Evolutionary conservation across 805 yeast genomes (phyloP).

Genomic region (Wickerhamiella bombiphila): DNA sequence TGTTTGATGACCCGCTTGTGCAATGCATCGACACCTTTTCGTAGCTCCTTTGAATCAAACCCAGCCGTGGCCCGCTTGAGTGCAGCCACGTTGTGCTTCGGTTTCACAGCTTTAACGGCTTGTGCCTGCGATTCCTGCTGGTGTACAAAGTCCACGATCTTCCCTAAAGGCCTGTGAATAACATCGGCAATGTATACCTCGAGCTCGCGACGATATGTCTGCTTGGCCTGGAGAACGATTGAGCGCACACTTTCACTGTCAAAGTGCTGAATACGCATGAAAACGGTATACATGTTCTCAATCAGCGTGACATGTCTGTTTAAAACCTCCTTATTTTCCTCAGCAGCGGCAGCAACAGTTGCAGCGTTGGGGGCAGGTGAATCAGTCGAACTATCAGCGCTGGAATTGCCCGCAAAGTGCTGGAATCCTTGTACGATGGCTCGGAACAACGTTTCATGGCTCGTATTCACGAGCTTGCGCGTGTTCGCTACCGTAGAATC

Average conservation of each 20-base stretch:
- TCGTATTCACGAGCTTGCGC: constrained; percentile 10
- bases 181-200: constrained; percentile 33
- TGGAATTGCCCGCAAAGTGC: constrained; percentile 1
- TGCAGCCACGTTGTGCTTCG: constrained; percentile 28
- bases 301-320: constrained; percentile 34
- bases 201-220: constrained; percentile 23
- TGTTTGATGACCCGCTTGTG: constrained; percentile 44
- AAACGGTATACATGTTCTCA: constrained; percentile 39
- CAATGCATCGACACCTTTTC: constrained; percentile 38
- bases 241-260: constrained; percentile 10
- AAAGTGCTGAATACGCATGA: constrained; percentile 19
- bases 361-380: background rate
- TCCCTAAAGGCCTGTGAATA: constrained; percentile 46
- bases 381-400: background rate
- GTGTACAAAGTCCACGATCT: constrained; percentile 47
- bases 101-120: constrained; percentile 28
- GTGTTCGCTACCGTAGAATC: constrained; percentile 2
- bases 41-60: constrained; percentile 46
- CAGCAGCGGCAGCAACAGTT: constrained; percentile 3
- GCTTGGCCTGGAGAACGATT: constrained; percentile 20
- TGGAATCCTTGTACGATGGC: constrained; percentile 18
- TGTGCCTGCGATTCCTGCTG: constrained; percentile 39
- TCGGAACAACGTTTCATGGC: constrained; percentile 15
- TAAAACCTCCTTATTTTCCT: constrained; percentile 25
- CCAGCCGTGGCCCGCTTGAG: constrained; percentile 42